These are phyloP conservation scores for Theileria annulata DNA, from an alignment of 169 alveolate genomes.

Conservation along the genomic window DNA sequence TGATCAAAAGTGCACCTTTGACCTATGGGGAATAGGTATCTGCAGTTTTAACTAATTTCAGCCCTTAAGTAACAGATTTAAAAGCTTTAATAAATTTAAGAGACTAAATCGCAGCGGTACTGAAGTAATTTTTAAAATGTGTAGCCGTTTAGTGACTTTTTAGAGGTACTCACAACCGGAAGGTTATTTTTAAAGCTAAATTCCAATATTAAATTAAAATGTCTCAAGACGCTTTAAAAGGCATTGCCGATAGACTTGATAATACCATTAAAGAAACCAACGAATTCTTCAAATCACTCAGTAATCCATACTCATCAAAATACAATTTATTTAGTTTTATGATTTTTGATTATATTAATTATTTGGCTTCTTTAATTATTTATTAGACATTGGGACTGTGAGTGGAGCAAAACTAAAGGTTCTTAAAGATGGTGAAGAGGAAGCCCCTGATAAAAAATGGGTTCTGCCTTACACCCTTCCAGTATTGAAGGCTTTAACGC, in stretches of 20 bases:
- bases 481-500: neutral
- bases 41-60: neutral
- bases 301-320: neutral
- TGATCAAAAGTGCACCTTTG: constrained; percentile 19
- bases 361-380: too few species aligned
- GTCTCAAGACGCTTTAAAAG: constrained; percentile 19
- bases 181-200: neutral
- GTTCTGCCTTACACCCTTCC: constrained; percentile 21
- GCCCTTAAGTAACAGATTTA: neutral
- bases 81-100: neutral
- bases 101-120: neutral
- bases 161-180: constrained; percentile 10
- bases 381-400: too few species aligned
- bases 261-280: constrained; percentile 23
- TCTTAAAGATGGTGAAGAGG: neutral
- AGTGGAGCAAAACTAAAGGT: constrained; percentile 5
- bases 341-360: too few species aligned
- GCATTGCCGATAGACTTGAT: constrained; percentile 18
- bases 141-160: neutral
- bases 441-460: constrained; percentile 20
- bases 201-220: neutral
- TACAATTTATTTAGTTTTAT: too few species aligned
- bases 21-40: constrained; percentile 6
- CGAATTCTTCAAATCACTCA: constrained; percentile 10
- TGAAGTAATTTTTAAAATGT: constrained; percentile 2